These are phyloP conservation scores for Solanum acaule DNA, from an alignment of 257 asterid genomes.

Conservation along the genomic window DNA sequence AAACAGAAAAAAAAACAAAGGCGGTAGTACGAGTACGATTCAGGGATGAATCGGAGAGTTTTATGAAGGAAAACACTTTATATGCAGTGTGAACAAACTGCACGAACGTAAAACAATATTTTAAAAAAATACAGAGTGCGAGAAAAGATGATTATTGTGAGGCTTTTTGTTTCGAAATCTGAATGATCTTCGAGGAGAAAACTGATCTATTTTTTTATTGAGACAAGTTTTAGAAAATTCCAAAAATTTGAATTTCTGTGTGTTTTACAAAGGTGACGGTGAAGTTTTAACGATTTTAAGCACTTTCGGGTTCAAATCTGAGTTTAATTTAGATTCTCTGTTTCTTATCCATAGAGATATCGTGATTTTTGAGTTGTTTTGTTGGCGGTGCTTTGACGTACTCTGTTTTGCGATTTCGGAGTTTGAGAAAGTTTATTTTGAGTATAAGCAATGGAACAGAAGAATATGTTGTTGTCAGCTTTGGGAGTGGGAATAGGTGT, in stretches of 20 bases:
- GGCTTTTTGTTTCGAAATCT: background rate
- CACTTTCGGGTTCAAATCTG: background rate
- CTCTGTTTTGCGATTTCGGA: background rate
- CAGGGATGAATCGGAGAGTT: background rate
- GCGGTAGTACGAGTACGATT: background rate
- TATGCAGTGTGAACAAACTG: background rate
- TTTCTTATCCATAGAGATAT: background rate
- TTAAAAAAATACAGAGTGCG: background rate
- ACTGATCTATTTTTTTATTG: background rate
- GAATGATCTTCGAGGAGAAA: background rate
- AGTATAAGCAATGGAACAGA: slow-evolving; percentile 45
- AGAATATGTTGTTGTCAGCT: slow-evolving; percentile 64
- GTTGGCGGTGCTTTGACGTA: background rate
- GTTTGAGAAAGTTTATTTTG: background rate
- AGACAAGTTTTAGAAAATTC: background rate
- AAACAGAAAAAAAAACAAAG: background rate
- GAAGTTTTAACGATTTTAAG: background rate
- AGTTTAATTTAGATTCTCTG: background rate
- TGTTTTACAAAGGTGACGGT: background rate
- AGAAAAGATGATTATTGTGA: background rate
- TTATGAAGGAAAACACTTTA: background rate
- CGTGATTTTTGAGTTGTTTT: background rate
- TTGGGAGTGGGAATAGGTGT: slow-evolving; percentile 72
- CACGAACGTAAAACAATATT: background rate
- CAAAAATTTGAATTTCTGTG: background rate